Conservation (phyloP, 768 basidiomycete species). For the Lentinula guzmanii region DNA sequence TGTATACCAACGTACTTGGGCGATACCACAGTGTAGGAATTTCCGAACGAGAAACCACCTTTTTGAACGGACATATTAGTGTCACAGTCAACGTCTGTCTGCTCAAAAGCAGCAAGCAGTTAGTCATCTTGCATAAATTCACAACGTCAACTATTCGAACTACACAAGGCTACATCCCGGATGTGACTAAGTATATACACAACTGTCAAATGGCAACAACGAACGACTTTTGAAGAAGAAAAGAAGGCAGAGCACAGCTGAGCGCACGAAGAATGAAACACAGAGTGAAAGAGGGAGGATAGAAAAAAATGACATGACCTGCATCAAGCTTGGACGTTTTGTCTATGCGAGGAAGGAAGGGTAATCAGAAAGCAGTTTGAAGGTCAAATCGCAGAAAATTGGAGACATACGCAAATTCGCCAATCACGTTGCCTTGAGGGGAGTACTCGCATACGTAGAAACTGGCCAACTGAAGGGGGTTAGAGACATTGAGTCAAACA, state of each 20-base stretch:
- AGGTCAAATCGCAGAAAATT: background rate
- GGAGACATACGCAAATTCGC: constrained; percentile 49
- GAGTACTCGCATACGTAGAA: constrained; percentile 70
- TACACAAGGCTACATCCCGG: constrained; percentile 1
- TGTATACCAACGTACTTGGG: too few species aligned
- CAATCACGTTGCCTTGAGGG: constrained; percentile 57
- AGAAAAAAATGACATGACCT: constrained; percentile 10
- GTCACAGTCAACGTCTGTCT: too few species aligned
- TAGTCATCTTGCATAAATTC: background rate
- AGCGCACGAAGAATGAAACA: background rate
- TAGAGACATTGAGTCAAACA: constrained; percentile 2
- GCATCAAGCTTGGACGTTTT: constrained; percentile 38
- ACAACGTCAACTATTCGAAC: background rate
- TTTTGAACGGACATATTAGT: too few species aligned
- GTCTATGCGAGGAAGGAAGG: constrained; percentile 16
- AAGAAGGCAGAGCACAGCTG: background rate
- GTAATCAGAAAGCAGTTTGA: background rate
- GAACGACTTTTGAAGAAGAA: background rate
- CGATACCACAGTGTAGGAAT: background rate
- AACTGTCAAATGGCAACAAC: background rate
- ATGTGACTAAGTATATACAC: background rate
- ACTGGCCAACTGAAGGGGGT: constrained; percentile 36
- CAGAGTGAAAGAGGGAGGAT: background rate
- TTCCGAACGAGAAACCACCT: too few species aligned
- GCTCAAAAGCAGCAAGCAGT: too few species aligned